These are phyloP conservation scores for Rhamnella rubrinervis DNA, from an alignment of 331 rosid genomes.

Conservation along the genomic window DNA sequence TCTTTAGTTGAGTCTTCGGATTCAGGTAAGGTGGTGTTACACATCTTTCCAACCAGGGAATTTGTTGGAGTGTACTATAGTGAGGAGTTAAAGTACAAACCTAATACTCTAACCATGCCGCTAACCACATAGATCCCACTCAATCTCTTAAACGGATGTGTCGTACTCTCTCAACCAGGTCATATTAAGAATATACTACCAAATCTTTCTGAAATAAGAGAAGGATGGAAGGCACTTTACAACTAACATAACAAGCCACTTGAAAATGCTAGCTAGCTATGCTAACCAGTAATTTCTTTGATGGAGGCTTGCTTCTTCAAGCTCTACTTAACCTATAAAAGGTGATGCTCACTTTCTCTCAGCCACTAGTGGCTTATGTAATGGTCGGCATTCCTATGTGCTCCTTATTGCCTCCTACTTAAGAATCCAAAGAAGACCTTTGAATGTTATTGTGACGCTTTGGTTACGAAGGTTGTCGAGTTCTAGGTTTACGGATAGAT, in stretches of 20 bases:
- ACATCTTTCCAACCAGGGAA: too few species aligned
- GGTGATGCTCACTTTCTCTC: not conserved
- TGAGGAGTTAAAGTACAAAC: too few species aligned
- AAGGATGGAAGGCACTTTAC: too few species aligned
- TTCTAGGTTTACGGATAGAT: not conserved
- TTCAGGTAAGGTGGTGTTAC: too few species aligned
- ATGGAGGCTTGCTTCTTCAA: not conserved
- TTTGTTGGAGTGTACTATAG: too few species aligned
- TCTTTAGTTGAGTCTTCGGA: too few species aligned
- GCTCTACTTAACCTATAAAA: not conserved
- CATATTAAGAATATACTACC: conserved; percentile 1
- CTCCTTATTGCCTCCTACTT: not conserved
- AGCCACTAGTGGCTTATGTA: not conserved
- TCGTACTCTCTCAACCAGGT: conserved; percentile 11
- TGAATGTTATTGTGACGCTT: not conserved
- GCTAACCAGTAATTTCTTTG: not conserved
- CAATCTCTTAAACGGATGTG: not conserved
- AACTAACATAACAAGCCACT: too few species aligned
- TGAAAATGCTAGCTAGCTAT: too few species aligned
- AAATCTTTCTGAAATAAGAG: not conserved
- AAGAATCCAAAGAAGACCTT: conserved; percentile 1
- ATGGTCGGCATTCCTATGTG: too few species aligned
- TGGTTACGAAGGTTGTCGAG: not conserved
- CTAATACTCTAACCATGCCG: too few species aligned
- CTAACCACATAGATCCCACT: conserved; percentile 9